Evolutionary conservation across 495 filamentous ascomycete species (phyloP), one percentile per base, ranked within the genome.

Genomic region (Penicillium antarcticum): DNA sequence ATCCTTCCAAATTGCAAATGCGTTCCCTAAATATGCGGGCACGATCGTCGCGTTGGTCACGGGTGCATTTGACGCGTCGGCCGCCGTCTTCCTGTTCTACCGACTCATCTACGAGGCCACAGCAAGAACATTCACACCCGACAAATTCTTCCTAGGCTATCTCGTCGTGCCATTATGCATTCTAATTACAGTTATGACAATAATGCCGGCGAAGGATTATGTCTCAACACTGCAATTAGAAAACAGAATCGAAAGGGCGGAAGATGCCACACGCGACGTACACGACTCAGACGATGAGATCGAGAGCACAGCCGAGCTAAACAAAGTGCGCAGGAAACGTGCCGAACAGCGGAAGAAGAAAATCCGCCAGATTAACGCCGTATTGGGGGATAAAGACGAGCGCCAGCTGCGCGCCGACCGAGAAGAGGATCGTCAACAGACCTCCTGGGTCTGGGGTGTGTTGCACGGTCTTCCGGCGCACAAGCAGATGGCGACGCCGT

Each of bases 401-500:
- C 67, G 78, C 7, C 71, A 77, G 53, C 69, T 71, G 33, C 73
- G 75, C 2, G 67, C 71, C 19, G 65, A 81, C 38, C 66, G 69
- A 5, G 80, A 83, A 54, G 79, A 82, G 42, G 71, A 77, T 48
- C 77, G 81, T 21, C 76, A 79, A 11, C 52, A 60, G n/a, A 63
- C 60, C 0, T 80, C 75, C 57, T 55, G 54, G 37, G 85, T 75
- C 44, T 96, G 89, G 89, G 92, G 92, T 40, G 86, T 86, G 10
- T 79, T 96, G 67, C 92, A 97, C 62, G 86, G 86, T 11, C 73
- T 77, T 18, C 77, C 86, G 3, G 88, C 89, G 0, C 60, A 72
- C 29, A 71, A 87, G 56, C 92, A 97, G 69, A 91, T 97, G 71
- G 66, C 63, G 12, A 86, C 83, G 2, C 87, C 87, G 3, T 97